Base-by-base conservation (phyloP, 352 stramenopile species). In the Phytophthora cryptogea region DNA sequence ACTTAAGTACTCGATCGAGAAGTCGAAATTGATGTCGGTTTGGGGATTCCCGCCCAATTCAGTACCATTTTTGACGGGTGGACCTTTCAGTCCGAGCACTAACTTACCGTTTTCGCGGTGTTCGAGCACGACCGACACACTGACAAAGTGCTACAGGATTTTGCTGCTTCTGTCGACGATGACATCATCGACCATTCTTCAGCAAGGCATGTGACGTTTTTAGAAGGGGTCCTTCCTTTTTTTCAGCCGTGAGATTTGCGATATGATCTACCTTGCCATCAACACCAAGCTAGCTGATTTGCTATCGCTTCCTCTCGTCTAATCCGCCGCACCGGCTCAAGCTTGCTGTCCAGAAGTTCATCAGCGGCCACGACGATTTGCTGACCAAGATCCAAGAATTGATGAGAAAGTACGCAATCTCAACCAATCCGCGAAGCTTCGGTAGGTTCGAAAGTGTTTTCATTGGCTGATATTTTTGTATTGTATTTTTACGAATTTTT, bases 101-200 rank as follows among this genome's bases (percentile, higher is more conserved):
- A 46, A 8, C 13, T 55, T 8, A 14, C 48, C 5, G 35, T 45
- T 23, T 37, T 39, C 26, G 48, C 48, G 23, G 48, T 31, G 14
- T 56, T 56, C 26, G 6, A 56, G n/a, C 48, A 55, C 9, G 48
- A 55, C 11, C 23, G 36, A 11, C 33, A 13, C 3, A 36, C 26
- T 17, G 48, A 39, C 48, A 55, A 55, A 26, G 48, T 55, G 20
- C 48, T 55, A 6, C 48, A 39, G 1, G 48, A 35, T 26, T 45
- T 39, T 35, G 26, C 36, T 3, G 35, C 35, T 26, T n/a, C 46
- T 1, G 27, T 55, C n/a, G 36, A 46, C 16, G 48, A 46, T 14
- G 48, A 55, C 11, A 27, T 27, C 26, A 55, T 27, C 23, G 48
- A 55, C 26, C 36, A 46, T 13, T 20, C 48, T 20, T 26, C 48